Evolutionary conservation across 768 basidiomycete species (phyloP).

Genomic region (Russula earlei): DNA sequence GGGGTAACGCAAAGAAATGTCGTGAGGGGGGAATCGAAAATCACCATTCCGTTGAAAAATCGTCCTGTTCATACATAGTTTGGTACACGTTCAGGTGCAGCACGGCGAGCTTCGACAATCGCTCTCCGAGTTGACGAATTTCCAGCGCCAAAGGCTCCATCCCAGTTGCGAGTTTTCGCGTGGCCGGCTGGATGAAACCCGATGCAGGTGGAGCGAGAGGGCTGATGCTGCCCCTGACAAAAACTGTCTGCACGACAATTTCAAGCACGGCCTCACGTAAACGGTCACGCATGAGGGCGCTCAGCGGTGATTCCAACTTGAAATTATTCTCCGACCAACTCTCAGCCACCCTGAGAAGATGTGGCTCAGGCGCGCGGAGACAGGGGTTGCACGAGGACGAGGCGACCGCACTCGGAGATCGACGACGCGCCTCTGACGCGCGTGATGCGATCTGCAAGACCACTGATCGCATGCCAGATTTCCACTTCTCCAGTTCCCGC

Average conservation of each 20-base stretch:
- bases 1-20: slow-evolving; percentile 13
- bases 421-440: slow-evolving; percentile 42
- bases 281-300: slow-evolving; percentile 49
- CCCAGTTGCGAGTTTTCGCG: slow-evolving; percentile 30
- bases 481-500: slow-evolving; percentile 43
- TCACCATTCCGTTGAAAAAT: slow-evolving; percentile 30
- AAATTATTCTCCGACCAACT: slow-evolving; percentile 68
- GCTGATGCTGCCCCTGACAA: slow-evolving; percentile 36
- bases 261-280: slow-evolving; percentile 56
- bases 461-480: slow-evolving; percentile 26
- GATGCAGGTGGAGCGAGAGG: background rate
- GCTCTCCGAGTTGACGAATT: slow-evolving; percentile 56
- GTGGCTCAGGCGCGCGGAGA: slow-evolving; percentile 21
- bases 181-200: slow-evolving; percentile 24
- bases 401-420: background rate
- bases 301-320: slow-evolving; percentile 47
- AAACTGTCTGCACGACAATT: slow-evolving; percentile 40
- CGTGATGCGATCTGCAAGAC: slow-evolving; percentile 69
- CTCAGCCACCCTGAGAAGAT: slow-evolving; percentile 54
- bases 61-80: slow-evolving; percentile 64
- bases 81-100: slow-evolving; percentile 72
- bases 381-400: background rate
- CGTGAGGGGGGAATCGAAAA: background rate
- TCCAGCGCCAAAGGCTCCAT: slow-evolving; percentile 68
- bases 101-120: slow-evolving; percentile 59